Base-by-base conservation (phyloP, 2,329 filamentous ascomycete species). In the Periglandula ipomoeae region DNA sequence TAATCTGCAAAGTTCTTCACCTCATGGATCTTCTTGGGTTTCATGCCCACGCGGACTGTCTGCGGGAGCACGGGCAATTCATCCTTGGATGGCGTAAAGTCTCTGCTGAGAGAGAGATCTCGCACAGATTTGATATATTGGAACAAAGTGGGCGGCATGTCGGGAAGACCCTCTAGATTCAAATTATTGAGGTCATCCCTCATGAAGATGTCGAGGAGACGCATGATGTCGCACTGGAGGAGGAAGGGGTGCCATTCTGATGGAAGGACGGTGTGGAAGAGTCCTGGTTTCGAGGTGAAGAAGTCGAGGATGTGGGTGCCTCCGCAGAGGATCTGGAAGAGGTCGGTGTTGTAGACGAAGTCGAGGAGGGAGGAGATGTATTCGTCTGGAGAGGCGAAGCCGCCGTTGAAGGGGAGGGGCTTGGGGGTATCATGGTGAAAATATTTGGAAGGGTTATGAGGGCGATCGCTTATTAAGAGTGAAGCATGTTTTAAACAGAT, bases 281-380 rank as follows among this genome's bases (percentile, higher is more conserved):
- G 75, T 54, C 89, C 85, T 5, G 89, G 87, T 43, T 89, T 80
- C 38, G 81, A 80, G 2, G 89, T 96, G 69, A 96, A 89, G 68
- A 98, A 97, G 65, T 98, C 93, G 49, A 97, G 76, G 53, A 98
- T 90, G 62, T 98, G 93, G 1, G 97, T 87, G n/a, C 91, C 90
- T 47, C 93, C 93, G 62, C 89, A 95, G n/a, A 98, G 75, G 23
- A 87, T 88, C 55, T 88, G 85, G 57, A 96, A 89, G 1, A 89
- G 73, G 47, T 84, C 78, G 41, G 85, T 87, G 2, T 81, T 82
- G 5, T 82, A 82, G 1, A 83, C 79, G 59, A 97, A 95, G 19
- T 80, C 64, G 23, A 97, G 74, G 11, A 97, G 78, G 17, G 82
- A 82, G 23, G 87, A 74, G 44, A 95, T 78, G 65, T 95, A 98